Conservation (phyloP, 495 filamentous ascomycete genomes). For the Tuber borchii region DNA sequence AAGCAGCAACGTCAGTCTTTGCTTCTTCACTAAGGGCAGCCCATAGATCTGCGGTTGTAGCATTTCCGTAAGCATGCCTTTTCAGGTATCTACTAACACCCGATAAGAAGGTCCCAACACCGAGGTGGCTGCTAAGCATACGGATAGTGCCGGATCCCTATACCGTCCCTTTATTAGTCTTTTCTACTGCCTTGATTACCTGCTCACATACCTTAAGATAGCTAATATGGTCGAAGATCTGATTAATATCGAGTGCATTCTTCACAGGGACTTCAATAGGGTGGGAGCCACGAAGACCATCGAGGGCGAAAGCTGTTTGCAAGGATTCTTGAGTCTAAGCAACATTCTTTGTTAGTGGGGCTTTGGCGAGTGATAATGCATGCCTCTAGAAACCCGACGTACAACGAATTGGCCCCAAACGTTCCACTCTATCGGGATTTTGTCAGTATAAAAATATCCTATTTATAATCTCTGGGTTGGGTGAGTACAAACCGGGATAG, state of each 20-base stretch:
- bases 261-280: constrained; percentile 89
- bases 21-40: constrained; percentile 80
- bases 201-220: constrained; percentile 86
- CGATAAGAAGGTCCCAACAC: constrained; percentile 74
- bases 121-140: constrained; percentile 84
- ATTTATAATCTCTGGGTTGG: constrained; percentile 13
- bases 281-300: constrained; percentile 82
- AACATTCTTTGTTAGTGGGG: constrained; percentile 35
- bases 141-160: constrained; percentile 83
- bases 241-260: constrained; percentile 86
- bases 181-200: constrained; percentile 45
- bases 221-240: constrained; percentile 92
- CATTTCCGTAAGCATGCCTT: constrained; percentile 83
- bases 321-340: constrained; percentile 66
- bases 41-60: constrained; percentile 90
- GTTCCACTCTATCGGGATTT: constrained; percentile 62
- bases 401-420: constrained; percentile 92
- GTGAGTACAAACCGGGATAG: constrained; percentile 57
- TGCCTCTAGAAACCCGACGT: constrained; percentile 55
- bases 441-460: constrained; percentile 12
- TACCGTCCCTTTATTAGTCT: background rate
- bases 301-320: constrained; percentile 81
- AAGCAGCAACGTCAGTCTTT: constrained; percentile 71
- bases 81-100: constrained; percentile 86
- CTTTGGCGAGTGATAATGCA: constrained; percentile 44